Conservation (phyloP, 768 basidiomycete genomes). For the Amanita pseudoporphyria region DNA sequence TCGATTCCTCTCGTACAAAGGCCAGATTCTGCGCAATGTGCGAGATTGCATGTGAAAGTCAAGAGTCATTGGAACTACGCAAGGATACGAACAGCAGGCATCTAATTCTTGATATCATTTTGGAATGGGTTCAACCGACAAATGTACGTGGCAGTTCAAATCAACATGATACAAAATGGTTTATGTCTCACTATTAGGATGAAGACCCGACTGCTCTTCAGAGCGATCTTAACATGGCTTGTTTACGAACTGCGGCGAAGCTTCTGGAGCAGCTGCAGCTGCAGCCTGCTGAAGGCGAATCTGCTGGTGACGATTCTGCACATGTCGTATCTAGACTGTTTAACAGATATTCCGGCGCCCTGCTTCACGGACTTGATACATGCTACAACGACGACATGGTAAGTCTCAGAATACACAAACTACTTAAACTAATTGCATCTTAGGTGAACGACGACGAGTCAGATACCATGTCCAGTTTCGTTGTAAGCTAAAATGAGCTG, state of each 20-base stretch:
- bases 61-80: slow-evolving; percentile 50
- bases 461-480: slow-evolving; percentile 41
- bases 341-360: slow-evolving; percentile 60
- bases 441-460: slow-evolving; percentile 24
- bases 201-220: slow-evolving; percentile 28
- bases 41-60: slow-evolving; percentile 55
- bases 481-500: slow-evolving; percentile 33
- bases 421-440: slow-evolving; percentile 4
- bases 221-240: slow-evolving; percentile 64
- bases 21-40: slow-evolving; percentile 68
- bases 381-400: slow-evolving; percentile 37
- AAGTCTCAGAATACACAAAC: neutral
- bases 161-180: slow-evolving; percentile 1
- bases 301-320: slow-evolving; percentile 51
- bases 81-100: slow-evolving; percentile 63
- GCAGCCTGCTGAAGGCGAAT: slow-evolving; percentile 38
- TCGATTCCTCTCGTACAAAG: slow-evolving; percentile 52
- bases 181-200: slow-evolving; percentile 16
- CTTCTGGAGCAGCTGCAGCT: slow-evolving; percentile 70
- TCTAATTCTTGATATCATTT: slow-evolving; percentile 63
- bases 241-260: slow-evolving; percentile 65
- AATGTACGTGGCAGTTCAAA: slow-evolving; percentile 27
- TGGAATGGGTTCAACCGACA: slow-evolving; percentile 63
- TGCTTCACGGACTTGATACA: slow-evolving; percentile 52
- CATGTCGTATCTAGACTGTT: slow-evolving; percentile 74